Evolutionary conservation across 2,329 filamentous ascomycete species (phyloP).

Genomic region (Colletotrichum paranaense): DNA sequence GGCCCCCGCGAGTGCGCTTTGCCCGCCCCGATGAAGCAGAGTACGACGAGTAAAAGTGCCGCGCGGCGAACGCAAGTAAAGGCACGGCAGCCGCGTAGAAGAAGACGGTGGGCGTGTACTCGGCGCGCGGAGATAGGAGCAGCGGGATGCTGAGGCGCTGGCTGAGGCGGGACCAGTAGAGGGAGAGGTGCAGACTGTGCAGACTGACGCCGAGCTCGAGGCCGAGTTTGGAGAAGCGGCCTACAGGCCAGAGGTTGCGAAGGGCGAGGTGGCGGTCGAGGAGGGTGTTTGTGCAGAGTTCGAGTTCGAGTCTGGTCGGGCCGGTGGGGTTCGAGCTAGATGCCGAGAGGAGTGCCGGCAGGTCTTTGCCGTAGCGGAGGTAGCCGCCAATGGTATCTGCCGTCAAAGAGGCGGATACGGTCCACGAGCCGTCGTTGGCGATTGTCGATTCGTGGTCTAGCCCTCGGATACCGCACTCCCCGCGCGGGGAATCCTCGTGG

Average conservation of each 20-base stretch:
- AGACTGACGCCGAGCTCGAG: slow-evolving; percentile 56
- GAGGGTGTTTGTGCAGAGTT: slow-evolving; percentile 51
- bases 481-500: slow-evolving; percentile 44
- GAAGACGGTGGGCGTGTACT: slow-evolving; percentile 43
- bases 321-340: slow-evolving; percentile 18
- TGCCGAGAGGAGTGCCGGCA: slow-evolving; percentile 40
- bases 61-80: slow-evolving; percentile 51
- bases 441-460: slow-evolving; percentile 49
- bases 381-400: slow-evolving; percentile 47
- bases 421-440: slow-evolving; percentile 49
- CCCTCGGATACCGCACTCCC: slow-evolving; percentile 49
- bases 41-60: slow-evolving; percentile 42
- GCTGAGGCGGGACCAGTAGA: slow-evolving; percentile 59
- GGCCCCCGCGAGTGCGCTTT: slow-evolving; percentile 1
- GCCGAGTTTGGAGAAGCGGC: slow-evolving; percentile 54
- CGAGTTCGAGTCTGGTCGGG: slow-evolving; percentile 52
- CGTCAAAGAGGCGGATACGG: slow-evolving; percentile 49
- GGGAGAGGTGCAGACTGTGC: slow-evolving; percentile 55
- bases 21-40: slow-evolving; percentile 30
- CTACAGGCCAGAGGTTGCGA: slow-evolving; percentile 54
- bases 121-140: slow-evolving; percentile 47
- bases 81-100: slow-evolving; percentile 54
- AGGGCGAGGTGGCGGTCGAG: slow-evolving; percentile 54
- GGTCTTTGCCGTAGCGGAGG: slow-evolving; percentile 49
- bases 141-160: slow-evolving; percentile 58